Evolutionary conservation across 495 filamentous ascomycete species (phyloP), one percentile per base, ranked within the genome.

Genomic region (Glarea lozoyensis): DNA sequence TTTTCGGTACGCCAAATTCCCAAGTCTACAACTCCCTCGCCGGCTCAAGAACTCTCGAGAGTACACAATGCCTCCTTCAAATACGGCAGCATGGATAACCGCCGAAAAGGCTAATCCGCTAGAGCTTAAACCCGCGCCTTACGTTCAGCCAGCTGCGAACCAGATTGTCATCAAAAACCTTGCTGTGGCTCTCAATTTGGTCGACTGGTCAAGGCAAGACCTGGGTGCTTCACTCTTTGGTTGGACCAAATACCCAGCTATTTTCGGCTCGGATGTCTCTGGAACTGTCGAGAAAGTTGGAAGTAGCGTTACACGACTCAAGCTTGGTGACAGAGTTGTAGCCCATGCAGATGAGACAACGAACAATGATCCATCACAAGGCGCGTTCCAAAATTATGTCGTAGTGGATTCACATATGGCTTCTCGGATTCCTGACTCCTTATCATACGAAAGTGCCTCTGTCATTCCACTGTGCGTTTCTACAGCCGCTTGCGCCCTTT

Each of bases 251-350:
- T 76, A 70, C 36, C 76, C 76, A 0, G 42, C 56, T 22, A 59
- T 77, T 35, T 50, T 78, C 3, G 75, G 78, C 23, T 50, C 50
- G 40, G 79, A 81, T 48, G 54, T 75, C 18, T 62, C 72, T 1
- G 79, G 79, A 16, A 63, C 60, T 2, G 60, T 81, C 11, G 60
- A 55, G 9, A 62, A 59, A 22, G 64, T 73, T 22, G 75, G 76
- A 11, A 36, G 49, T 1, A 55, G 32, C n/a, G 69, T 69, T 4
- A 63, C 51, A 18, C 25, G 46, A 0, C 68, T 76, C 60, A 63
- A 66, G 29, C 10, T 38, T 0, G 69, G 71, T n/a, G 68, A 73
- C 43, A 61, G 66, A 11, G 62, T 73, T 1, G 4, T 65, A 7
- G 32, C 10, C 10, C 16, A 10, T 17, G 32, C 16, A 6, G 6